Evolutionary conservation across 805 yeast genomes (phyloP).

Genomic region (Yueomyces sinensis): DNA sequence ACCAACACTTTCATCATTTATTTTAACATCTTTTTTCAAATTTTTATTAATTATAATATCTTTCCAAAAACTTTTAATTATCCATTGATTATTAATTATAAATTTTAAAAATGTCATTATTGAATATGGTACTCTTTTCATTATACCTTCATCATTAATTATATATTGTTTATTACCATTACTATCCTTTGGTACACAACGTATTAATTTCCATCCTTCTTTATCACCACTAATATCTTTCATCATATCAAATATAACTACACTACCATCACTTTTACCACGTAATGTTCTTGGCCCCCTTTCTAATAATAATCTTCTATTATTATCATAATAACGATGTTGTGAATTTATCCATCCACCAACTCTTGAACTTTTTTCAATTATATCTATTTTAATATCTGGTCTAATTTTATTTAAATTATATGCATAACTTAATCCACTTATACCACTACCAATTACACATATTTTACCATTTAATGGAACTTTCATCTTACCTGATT

Average conservation of each 20-base stretch:
- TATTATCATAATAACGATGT: constrained; percentile 25
- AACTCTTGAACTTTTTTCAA: constrained; percentile 38
- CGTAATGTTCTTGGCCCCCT: constrained; percentile 87
- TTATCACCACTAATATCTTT: constrained; percentile 33
- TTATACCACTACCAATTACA: constrained; percentile 78
- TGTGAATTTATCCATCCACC: constrained; percentile 75
- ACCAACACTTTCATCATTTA: not conserved
- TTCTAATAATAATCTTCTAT: constrained; percentile 32
- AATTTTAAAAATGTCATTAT: constrained; percentile 21
- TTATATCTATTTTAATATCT: constrained; percentile 50
- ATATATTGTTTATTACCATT: constrained; percentile 64
- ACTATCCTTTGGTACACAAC: constrained; percentile 43
- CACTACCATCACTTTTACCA: constrained; percentile 69
- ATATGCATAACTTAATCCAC: constrained; percentile 67
- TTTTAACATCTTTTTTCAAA: no score
- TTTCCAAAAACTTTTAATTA: no score
- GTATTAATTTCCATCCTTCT: no score
- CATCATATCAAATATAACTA: constrained; percentile 51
- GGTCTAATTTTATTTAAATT: constrained; percentile 64
- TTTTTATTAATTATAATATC: not conserved
- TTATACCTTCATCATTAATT: constrained; percentile 30
- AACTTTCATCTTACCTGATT: constrained; percentile 6
- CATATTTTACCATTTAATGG: constrained; percentile 36
- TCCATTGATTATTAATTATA: not conserved
- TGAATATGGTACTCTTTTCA: constrained; percentile 44